phyloP scores from a whole-genome alignment of 352 stramenopile species.

The Aphanomyces invadans region DNA sequence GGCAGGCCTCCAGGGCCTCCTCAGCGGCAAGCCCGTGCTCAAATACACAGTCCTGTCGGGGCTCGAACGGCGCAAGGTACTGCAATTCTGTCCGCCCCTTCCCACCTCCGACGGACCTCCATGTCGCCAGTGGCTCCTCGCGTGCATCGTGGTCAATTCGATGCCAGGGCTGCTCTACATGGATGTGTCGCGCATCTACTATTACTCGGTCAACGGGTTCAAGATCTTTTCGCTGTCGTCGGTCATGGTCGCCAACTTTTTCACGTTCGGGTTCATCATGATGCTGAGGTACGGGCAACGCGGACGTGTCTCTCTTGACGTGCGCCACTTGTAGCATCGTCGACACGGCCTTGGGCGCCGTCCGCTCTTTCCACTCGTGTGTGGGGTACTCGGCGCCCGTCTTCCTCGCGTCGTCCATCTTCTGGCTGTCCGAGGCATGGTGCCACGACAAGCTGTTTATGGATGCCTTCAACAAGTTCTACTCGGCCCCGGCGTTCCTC shows the following conservation, averaged over 20 bases:
- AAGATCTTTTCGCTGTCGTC: constrained; percentile 16
- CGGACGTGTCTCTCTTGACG: neutral
- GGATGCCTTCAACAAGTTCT: constrained; percentile 5
- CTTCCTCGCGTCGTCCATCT: neutral
- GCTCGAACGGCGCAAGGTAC: constrained; percentile 15
- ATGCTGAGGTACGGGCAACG: neutral
- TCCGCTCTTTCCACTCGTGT: neutral
- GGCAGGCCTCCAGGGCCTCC: constrained; percentile 5
- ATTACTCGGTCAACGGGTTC: constrained; percentile 13
- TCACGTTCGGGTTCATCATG: constrained; percentile 11
- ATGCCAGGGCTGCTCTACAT: constrained; percentile 3
- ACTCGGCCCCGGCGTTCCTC: neutral
- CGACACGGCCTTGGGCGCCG: neutral
- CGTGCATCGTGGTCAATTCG: neutral
- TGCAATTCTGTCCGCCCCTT: neutral
- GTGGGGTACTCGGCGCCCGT: constrained; percentile 15
- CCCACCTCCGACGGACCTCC: neutral
- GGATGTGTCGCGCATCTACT: constrained; percentile 20
- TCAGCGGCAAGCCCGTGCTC: constrained; percentile 1
- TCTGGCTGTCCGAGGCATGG: neutral
- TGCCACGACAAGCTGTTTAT: neutral
- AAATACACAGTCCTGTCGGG: constrained; percentile 17
- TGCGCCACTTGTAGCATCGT: neutral
- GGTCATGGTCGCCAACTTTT: constrained; percentile 9
- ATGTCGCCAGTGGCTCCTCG: neutral